phyloP scores from a whole-genome alignment of 192 early-diverging fungal genomes.

The Coemansia sp. region DNA sequence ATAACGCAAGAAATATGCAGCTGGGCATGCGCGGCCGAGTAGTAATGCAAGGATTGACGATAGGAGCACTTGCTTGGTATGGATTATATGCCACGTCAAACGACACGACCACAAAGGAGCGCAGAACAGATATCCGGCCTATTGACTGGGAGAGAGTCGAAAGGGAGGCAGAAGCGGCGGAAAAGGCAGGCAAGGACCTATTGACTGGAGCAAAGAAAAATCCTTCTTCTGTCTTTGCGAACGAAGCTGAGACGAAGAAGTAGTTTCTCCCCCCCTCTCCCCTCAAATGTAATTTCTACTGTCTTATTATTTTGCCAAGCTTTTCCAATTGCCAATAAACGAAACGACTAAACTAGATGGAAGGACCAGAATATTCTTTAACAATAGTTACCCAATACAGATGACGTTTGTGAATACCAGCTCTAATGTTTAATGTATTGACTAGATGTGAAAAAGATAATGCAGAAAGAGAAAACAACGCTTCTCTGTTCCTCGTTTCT shows the following conservation, averaged over 20 bases:
- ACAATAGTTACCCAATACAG: neutral
- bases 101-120: neutral
- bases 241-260: constrained; percentile 13
- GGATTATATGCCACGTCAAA: constrained; percentile 10
- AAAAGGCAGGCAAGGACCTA: constrained; percentile 13
- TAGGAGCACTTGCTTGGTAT: constrained; percentile 36
- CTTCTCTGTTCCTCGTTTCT: too few species aligned
- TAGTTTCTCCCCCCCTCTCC: neutral
- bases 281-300: neutral
- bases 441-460: too few species aligned
- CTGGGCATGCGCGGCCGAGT: constrained; percentile 50
- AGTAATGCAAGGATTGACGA: constrained; percentile 41
- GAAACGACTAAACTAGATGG: neutral
- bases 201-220: constrained; percentile 1
- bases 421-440: too few species aligned
- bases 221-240: constrained; percentile 5
- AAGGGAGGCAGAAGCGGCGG: constrained; percentile 29
- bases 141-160: constrained; percentile 49
- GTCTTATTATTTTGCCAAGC: neutral
- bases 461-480: too few species aligned
- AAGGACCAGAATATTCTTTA: neutral
- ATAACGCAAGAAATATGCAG: constrained; percentile 30
- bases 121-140: constrained; percentile 23
- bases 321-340: neutral
- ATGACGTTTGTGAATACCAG: neutral